phyloP scores from a whole-genome alignment of 176 grass and related monocot species.

The Raddia guianensis region DNA sequence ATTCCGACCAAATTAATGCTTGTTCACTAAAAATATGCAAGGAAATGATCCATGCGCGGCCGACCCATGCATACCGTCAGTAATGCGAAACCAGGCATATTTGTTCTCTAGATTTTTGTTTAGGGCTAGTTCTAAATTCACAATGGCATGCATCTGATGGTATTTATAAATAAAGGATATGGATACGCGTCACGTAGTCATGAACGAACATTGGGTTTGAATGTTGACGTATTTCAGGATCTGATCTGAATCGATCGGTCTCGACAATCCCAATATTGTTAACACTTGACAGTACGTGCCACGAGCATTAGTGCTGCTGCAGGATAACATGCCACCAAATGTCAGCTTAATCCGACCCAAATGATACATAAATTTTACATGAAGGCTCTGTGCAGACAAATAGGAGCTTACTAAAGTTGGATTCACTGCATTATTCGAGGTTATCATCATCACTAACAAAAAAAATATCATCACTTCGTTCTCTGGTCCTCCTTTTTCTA shows the following conservation, averaged over 20 bases:
- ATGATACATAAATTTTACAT: not conserved
- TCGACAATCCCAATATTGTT: not conserved
- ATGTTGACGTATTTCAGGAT: conserved; percentile 35
- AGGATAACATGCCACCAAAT: not conserved
- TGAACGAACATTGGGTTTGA: not conserved
- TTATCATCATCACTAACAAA: no score
- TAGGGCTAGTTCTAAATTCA: not conserved
- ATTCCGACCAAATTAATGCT: conserved; percentile 17
- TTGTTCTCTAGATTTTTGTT: conserved; percentile 6
- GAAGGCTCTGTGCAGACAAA: not conserved
- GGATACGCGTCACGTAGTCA: conserved; percentile 35
- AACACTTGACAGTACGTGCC: not conserved
- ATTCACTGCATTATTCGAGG: not conserved
- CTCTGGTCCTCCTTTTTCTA: no score
- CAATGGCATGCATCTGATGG: conserved; percentile 23
- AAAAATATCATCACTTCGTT: no score
- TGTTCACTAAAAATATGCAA: conserved; percentile 28
- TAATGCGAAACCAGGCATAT: conserved; percentile 30
- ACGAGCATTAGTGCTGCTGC: not conserved
- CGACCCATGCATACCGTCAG: conserved; percentile 44
- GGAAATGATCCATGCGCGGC: conserved; percentile 21
- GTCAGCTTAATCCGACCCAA: not conserved
- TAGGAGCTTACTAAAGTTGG: not conserved
- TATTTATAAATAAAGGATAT: not conserved
- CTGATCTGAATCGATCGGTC: conserved; percentile 18